These are phyloP conservation scores for Arctium lappa DNA, from an alignment of 129 eudicot genomes.

Conservation along the genomic window DNA sequence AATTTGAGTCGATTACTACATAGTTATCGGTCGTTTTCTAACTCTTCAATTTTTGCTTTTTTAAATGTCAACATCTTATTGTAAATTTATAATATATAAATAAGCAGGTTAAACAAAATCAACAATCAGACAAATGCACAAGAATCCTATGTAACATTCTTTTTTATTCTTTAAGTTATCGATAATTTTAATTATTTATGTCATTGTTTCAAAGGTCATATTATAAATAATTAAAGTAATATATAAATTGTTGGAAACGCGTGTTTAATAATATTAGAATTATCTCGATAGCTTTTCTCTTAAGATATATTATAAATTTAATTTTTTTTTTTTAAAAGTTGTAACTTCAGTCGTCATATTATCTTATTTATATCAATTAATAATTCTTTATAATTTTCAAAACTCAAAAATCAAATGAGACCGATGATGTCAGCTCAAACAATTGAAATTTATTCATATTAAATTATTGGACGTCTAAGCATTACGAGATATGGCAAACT, in stretches of 20 bases:
- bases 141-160: conserved; percentile 24
- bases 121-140: not conserved
- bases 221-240: not conserved
- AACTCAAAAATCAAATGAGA: not conserved
- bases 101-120: not conserved
- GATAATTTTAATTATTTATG: conserved; percentile 5
- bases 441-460: not conserved
- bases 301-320: too few species aligned
- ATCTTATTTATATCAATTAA: not conserved
- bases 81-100: not conserved
- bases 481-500: too few species aligned
- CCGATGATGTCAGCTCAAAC: not conserved
- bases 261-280: not conserved
- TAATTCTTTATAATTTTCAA: not conserved
- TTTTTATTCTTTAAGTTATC: not conserved
- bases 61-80: not conserved
- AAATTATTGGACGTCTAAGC: not conserved
- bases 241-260: not conserved
- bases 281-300: not conserved
- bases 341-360: too few species aligned
- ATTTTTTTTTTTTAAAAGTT: too few species aligned
- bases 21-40: not conserved
- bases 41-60: too few species aligned
- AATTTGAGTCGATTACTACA: not conserved
- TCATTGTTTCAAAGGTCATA: not conserved